Conservation (phyloP, 2,329 filamentous ascomycete genomes). For the Aureobasidium sp. region DNA sequence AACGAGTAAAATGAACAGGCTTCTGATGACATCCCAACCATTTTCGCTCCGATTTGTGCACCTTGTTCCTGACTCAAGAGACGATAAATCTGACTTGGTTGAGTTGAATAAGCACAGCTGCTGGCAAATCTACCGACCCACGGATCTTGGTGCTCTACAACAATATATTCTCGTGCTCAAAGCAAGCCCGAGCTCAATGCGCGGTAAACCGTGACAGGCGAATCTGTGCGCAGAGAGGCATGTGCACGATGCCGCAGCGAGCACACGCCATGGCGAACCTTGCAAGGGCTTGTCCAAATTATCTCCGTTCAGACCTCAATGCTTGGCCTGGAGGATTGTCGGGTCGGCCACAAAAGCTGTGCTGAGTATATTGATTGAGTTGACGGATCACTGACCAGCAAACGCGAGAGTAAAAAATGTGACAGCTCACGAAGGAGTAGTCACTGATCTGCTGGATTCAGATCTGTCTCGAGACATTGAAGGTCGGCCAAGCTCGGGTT, state of each 20-base stretch:
- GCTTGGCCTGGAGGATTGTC: neutral
- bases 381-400: neutral
- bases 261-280: neutral
- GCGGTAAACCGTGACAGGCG: constrained; percentile 1
- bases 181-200: constrained; percentile 2
- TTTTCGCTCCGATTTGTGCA: neutral
- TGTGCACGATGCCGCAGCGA: neutral
- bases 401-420: neutral
- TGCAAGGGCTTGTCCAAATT: neutral
- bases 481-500: neutral
- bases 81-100: neutral
- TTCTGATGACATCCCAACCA: neutral
- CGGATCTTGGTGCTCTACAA: neutral
- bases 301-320: neutral
- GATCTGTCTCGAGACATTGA: neutral
- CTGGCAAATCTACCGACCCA: neutral
- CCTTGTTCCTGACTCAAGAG: neutral
- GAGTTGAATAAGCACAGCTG: neutral
- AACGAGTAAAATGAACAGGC: neutral
- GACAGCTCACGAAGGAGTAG: neutral
- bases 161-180: neutral
- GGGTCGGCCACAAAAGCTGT: neutral
- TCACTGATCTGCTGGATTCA: neutral
- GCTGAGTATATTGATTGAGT: neutral
- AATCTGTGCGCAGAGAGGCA: neutral